Conservation (phyloP, 2,329 filamentous ascomycete species). For the Ascochyta viciae-villosae region DNA sequence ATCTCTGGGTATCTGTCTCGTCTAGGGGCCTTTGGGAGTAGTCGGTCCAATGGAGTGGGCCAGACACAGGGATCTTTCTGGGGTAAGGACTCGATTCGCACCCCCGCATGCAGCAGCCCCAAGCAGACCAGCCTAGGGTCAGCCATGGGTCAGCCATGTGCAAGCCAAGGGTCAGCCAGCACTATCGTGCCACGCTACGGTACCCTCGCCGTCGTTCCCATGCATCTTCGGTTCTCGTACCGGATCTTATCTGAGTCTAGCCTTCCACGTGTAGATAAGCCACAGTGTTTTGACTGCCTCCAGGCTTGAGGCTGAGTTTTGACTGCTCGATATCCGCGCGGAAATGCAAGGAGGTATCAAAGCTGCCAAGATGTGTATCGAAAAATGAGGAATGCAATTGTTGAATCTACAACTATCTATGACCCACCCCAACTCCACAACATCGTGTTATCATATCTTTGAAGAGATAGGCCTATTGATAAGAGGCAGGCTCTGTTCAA, state of each 20-base stretch:
- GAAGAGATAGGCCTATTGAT: slow-evolving; percentile 11
- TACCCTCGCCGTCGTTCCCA: background rate
- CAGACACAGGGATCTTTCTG: slow-evolving; percentile 11
- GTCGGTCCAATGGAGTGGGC: background rate
- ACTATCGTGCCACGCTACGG: slow-evolving; percentile 6
- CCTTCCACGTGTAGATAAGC: slow-evolving; percentile 4
- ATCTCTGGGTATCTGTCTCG: background rate
- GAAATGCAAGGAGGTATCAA: background rate
- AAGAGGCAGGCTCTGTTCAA: slow-evolving; percentile 26
- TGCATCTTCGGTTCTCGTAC: slow-evolving; percentile 3
- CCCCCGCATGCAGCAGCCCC: slow-evolving; percentile 2
- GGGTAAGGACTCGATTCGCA: slow-evolving; percentile 9
- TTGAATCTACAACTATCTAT: slow-evolving; percentile 3
- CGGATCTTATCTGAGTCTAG: slow-evolving; percentile 4
- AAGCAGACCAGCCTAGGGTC: background rate
- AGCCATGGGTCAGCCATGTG: background rate
- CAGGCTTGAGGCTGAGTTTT: slow-evolving; percentile 2
- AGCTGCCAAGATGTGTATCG: background rate
- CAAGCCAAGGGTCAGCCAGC: background rate
- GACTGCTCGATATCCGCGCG: background rate
- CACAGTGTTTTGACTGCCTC: background rate
- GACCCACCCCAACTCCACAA: background rate
- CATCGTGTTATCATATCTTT: slow-evolving; percentile 8
- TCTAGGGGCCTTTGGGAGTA: background rate
- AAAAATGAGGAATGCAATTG: background rate